phyloP scores from a whole-genome alignment of 2,329 filamentous ascomycete genomes.

The Fusarium xylarioides region DNA sequence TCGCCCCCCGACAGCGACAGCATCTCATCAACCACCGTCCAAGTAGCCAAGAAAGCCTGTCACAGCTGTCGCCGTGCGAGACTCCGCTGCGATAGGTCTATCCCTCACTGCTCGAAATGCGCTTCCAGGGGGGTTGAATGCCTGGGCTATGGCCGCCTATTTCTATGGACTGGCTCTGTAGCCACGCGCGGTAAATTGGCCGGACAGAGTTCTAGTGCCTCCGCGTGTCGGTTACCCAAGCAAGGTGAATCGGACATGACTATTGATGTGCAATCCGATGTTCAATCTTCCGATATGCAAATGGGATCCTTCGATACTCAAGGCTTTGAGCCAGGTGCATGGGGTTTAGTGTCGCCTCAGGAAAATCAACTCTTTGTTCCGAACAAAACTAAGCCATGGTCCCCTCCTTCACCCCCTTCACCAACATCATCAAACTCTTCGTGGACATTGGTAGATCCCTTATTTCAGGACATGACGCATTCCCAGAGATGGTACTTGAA shows the following conservation, averaged over 20 bases:
- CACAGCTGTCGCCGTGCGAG: conserved; percentile 63
- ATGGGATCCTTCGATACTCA: conserved; percentile 15
- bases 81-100: conserved; percentile 61
- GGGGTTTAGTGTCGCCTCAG: conserved; percentile 3
- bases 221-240: conserved; percentile 32
- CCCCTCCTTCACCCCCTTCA: conserved; percentile 30
- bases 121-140: conserved; percentile 57
- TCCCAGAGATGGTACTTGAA: conserved; percentile 51
- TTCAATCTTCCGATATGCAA: conserved; percentile 19
- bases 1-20: conserved; percentile 31
- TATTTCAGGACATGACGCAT: conserved; percentile 63
- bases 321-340: conserved; percentile 5
- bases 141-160: conserved; percentile 62
- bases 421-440: conserved; percentile 37
- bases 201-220: conserved; percentile 48
- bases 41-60: conserved; percentile 49
- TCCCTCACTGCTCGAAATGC: conserved; percentile 62
- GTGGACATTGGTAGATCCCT: conserved; percentile 52
- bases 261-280: background rate
- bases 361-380: conserved; percentile 28
- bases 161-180: conserved; percentile 61
- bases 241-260: conserved; percentile 12
- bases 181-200: conserved; percentile 54
- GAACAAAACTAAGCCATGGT: conserved; percentile 16
- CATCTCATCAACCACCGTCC: conserved; percentile 14